Evolutionary conservation across 495 filamentous ascomycete genomes (phyloP).

Genomic region (Umbilicaria muhlenbergii): DNA sequence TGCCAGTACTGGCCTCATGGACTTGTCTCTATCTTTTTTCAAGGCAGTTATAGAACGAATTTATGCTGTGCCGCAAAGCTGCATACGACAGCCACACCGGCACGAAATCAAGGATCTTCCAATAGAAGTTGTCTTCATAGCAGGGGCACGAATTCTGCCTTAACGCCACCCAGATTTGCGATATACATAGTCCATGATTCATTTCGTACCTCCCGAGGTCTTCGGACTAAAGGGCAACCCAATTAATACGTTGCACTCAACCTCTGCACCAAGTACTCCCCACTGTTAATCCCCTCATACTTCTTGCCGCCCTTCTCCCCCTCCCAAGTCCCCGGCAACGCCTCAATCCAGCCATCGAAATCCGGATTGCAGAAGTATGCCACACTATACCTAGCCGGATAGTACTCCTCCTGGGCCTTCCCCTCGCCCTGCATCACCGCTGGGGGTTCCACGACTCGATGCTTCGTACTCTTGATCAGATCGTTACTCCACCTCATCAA

Average conservation of each 20-base stretch:
- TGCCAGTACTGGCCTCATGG: too few relatives aligned
- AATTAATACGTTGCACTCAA: slow-evolving; percentile 52
- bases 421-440: slow-evolving; percentile 8
- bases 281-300: slow-evolving; percentile 62
- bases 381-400: slow-evolving; percentile 34
- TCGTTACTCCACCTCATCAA: slow-evolving; percentile 85
- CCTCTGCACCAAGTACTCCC: slow-evolving; percentile 70
- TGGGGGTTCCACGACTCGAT: slow-evolving; percentile 80
- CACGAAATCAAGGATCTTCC: too few relatives aligned
- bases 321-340: slow-evolving; percentile 71
- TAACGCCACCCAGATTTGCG: too few relatives aligned
- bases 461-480: slow-evolving; percentile 72
- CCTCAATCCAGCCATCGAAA: slow-evolving; percentile 61
- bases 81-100: too few relatives aligned
- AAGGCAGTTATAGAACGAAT: too few relatives aligned
- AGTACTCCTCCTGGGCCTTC: slow-evolving; percentile 13
- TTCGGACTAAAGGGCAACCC: background rate
- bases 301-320: slow-evolving; percentile 52
- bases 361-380: slow-evolving; percentile 91
- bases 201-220: too few relatives aligned
- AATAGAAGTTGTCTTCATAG: too few relatives aligned
- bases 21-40: too few relatives aligned
- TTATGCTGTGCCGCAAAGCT: too few relatives aligned
- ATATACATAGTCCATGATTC: too few relatives aligned
- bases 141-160: too few relatives aligned